Base-by-base conservation (phyloP, 2,329 filamentous ascomycete genomes). In the Periconia sp. region DNA sequence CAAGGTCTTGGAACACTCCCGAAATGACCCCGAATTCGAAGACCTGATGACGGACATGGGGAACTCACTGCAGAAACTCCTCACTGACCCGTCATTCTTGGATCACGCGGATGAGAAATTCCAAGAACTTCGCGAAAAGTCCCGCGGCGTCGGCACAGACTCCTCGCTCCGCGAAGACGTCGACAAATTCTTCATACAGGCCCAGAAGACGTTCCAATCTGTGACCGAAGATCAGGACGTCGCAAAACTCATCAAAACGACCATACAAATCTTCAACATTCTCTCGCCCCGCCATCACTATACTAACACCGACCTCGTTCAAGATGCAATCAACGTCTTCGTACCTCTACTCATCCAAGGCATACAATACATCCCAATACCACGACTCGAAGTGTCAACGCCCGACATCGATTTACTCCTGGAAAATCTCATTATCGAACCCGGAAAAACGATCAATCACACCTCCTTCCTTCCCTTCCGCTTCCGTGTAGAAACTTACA, bases 401-500 rank as follows among this genome's bases (percentile, higher is more conserved):
- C 92, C 91, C 0, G 84, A 88, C 23, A 78, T 95, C 40, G 92
- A 96, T 57, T 80, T 97, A 4, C 75, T 97, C 1, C 74, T 97
- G 2, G 92, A 97, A 64, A 96, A 95, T 52, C 77, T 97, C 22
- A 87, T 97, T 46, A 78, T 97, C 22, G 89, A 96, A 63, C 92
- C 92, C 0, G 92, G 92, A 5, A 79, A 79, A 43, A 95, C 90
- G 0, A 79, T 95, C 58, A 92, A 96, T 66, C 76, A 86, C 49
- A 89, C 87, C 3, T 96, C 92, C 0, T 97, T 97, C 75, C 78
- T 97, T 1, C 92, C 92, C 0, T 92, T 90, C 72, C 84, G 85
- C 41, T 77, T 96, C 39, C 86, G 88, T 31, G 74, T 96, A 3
- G 86, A 91, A 51, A 92, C 89, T 0, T 86, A 87, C 68, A 96